Evolutionary conservation across 2,329 filamentous ascomycete species (phyloP).

Genomic region (Exserohilum turcica): DNA sequence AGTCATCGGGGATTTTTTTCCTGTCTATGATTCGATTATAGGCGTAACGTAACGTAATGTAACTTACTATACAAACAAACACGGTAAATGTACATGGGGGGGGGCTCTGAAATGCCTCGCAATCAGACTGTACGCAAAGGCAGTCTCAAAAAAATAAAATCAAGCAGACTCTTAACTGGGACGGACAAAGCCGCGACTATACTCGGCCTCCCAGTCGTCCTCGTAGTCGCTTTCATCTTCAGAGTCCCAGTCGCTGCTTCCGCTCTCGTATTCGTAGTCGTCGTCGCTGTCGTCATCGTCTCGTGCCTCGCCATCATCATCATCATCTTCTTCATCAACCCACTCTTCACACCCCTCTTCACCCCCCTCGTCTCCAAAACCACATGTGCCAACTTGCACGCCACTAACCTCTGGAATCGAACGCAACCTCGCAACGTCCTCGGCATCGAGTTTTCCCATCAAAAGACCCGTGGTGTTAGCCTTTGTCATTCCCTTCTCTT

Average conservation of each 20-base stretch:
- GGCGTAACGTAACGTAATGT: too few species aligned
- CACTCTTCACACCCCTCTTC: slow-evolving; percentile 4
- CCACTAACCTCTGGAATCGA: background rate
- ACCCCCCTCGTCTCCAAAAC: slow-evolving; percentile 8
- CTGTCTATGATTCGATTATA: too few species aligned
- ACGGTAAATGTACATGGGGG: too few species aligned
- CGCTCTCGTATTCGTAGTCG: slow-evolving; percentile 14
- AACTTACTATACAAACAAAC: too few species aligned
- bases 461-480: too few species aligned
- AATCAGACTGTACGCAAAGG: too few species aligned
- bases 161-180: slow-evolving; percentile 4
- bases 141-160: too few species aligned
- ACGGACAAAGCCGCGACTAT: background rate
- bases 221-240: slow-evolving; percentile 15
- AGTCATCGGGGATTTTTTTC: too few species aligned
- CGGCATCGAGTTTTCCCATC: too few species aligned
- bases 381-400: slow-evolving; percentile 1
- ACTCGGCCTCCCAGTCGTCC: slow-evolving; percentile 16
- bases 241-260: slow-evolving; percentile 13
- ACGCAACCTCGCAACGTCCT: too few species aligned
- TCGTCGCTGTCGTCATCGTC: slow-evolving; percentile 9
- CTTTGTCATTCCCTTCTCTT: background rate
- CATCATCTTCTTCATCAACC: background rate
- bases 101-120: too few species aligned
- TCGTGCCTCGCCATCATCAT: background rate